Evolutionary conservation across 495 filamentous ascomycete species (phyloP), one percentile per base, ranked within the genome.

Genomic region (Xylaria longipes): DNA sequence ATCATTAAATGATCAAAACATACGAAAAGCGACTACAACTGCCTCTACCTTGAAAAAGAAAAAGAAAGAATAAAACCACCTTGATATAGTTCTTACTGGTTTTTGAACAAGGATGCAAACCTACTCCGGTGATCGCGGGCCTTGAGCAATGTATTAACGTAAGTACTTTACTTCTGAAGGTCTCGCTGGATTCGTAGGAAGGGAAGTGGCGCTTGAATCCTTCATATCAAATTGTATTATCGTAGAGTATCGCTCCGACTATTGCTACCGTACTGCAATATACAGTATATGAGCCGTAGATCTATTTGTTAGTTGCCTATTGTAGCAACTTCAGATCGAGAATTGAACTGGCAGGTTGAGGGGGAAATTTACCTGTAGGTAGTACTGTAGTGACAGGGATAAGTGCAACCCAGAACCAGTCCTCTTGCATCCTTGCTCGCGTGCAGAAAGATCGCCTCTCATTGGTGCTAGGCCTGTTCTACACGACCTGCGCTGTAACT

Each of bases 371-470:
- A 58, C 43, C 35, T 37, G 8, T 3, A n/a, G n/a, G n/a, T n/a
- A n/a, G 1, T 58, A n/a, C 15, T 35, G 3, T n/a, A n/a, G 33
- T n/a, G 57, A 37, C 57, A 60, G 12, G 57, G 57, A 60, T 37
- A 37, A 9, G 31, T 37, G 11, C 17, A 37, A 39, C 22, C 8
- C 12, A 60, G 31, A 60, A 39, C 61, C 60, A 63, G 22, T 65
- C 62, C 60, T 39, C 35, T 37, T 29, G 25, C 39, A 46, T 45
- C 39, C 29, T 56, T 60, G 31, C 37, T 22, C 25, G 52, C 68
- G 57, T 63, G 68, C 43, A 35, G 58, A 37, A 63, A 29, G 31
- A 63, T 22, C 8, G 9, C 58, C 22, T 25, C 45, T 39, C 35
- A 50, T 64, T 63, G 68, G 56, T 22, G 14, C 58, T 45, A 0